Evolutionary conservation across 495 filamentous ascomycete genomes (phyloP).

Genomic region (Chaetomium tenue): DNA sequence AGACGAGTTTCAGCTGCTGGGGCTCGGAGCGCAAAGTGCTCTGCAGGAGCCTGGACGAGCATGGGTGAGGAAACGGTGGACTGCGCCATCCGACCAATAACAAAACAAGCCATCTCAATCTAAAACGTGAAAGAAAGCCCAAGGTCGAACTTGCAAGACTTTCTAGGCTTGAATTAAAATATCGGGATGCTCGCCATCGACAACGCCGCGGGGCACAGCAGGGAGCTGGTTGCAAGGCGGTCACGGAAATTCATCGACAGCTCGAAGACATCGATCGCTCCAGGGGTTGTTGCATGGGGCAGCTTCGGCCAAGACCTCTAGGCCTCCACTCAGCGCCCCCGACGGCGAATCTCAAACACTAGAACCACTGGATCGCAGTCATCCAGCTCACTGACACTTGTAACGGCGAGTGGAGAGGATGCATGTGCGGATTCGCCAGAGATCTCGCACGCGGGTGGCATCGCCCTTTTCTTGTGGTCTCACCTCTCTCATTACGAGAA

Average conservation of each 20-base stretch:
- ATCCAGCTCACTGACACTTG: slow-evolving; percentile 24
- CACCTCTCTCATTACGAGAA: slow-evolving; percentile 29
- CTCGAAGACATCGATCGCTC: not conserved
- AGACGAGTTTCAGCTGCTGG: slow-evolving; percentile 39
- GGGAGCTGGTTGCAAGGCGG: slow-evolving; percentile 15
- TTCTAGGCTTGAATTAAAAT: slow-evolving; percentile 14
- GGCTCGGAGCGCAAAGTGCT: slow-evolving; percentile 17
- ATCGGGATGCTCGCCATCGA: not conserved
- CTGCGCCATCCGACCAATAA: slow-evolving; percentile 30
- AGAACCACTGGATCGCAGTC: slow-evolving; percentile 31
- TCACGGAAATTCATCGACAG: not conserved
- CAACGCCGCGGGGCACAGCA: slow-evolving; percentile 20
- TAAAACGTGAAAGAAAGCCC: slow-evolving; percentile 35
- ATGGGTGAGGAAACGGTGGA: slow-evolving; percentile 33
- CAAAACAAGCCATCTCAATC: slow-evolving; percentile 25
- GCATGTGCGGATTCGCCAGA: slow-evolving; percentile 32
- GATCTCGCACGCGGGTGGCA: slow-evolving; percentile 29
- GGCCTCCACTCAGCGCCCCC: slow-evolving; percentile 34
- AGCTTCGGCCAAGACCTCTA: slow-evolving; percentile 27
- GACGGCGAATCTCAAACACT: slow-evolving; percentile 39
- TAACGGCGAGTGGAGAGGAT: slow-evolving; percentile 25
- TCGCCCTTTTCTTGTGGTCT: slow-evolving; percentile 14
- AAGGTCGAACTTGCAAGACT: slow-evolving; percentile 18
- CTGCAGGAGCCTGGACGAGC: slow-evolving; percentile 24
- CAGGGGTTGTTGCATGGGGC: not conserved